phyloP scores from a whole-genome alignment of 192 early-diverging fungal species.

The Geranomyces michiganensis region DNA sequence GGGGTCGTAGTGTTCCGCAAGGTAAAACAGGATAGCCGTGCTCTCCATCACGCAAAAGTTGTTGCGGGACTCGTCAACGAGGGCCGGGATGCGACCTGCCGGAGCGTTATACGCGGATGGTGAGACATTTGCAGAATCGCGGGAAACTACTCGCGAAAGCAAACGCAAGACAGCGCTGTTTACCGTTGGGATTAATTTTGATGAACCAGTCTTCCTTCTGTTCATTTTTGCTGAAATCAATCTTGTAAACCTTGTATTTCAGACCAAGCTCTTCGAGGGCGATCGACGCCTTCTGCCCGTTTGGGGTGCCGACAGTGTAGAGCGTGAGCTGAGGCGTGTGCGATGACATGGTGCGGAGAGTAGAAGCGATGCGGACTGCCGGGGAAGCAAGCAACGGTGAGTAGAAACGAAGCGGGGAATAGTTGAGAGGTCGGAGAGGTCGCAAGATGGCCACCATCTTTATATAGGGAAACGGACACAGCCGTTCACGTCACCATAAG shows the following conservation, averaged over 20 bases:
- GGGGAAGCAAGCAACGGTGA: too few relatives aligned
- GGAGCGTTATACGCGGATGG: too few relatives aligned
- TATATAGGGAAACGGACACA: too few relatives aligned
- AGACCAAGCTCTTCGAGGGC: constrained; percentile 56
- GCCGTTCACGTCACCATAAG: too few relatives aligned
- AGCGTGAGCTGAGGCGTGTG: constrained; percentile 21
- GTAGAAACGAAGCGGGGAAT: too few relatives aligned
- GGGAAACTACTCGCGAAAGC: background rate
- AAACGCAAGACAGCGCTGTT: too few relatives aligned
- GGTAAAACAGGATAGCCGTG: constrained; percentile 61
- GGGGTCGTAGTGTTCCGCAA: constrained; percentile 57
- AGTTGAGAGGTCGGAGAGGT: too few relatives aligned
- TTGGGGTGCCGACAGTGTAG: constrained; percentile 55
- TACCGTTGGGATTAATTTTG: constrained; percentile 59
- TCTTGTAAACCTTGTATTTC: constrained; percentile 16
- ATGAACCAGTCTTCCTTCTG: constrained; percentile 57
- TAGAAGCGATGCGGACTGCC: too few relatives aligned
- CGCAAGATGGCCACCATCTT: too few relatives aligned
- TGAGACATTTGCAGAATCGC: background rate
- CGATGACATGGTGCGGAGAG: too few relatives aligned
- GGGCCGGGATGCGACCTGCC: constrained; percentile 48
- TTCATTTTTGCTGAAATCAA: constrained; percentile 47
- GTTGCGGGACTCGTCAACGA: constrained; percentile 51
- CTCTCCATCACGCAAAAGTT: constrained; percentile 61
- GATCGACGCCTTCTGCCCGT: constrained; percentile 56